Conservation (phyloP, 2,329 filamentous ascomycete genomes). For the Cercospora beticola region DNA sequence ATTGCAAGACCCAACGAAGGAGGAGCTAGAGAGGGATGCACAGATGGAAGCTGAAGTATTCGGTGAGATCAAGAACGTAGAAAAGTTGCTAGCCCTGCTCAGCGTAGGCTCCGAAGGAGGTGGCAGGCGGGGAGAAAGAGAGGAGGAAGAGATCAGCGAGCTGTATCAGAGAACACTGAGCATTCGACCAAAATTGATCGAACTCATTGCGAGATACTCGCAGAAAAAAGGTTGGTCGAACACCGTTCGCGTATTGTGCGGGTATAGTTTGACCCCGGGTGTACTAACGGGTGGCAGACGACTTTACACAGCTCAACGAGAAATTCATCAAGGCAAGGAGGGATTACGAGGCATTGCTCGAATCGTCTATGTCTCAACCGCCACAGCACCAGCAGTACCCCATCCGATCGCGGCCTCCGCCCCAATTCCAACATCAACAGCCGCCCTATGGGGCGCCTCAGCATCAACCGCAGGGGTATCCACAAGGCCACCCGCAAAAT, state of each 20-base stretch:
- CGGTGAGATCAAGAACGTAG: conserved; percentile 73
- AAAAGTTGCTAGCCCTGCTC: conserved; percentile 80
- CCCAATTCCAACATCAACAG: conserved; percentile 31
- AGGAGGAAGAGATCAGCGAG: conserved; percentile 89
- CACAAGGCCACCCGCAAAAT: background rate
- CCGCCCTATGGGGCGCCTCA: conserved; percentile 30
- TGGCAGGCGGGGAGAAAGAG: conserved; percentile 65
- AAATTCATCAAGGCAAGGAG: conserved; percentile 98
- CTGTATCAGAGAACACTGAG: conserved; percentile 89
- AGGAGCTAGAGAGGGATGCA: conserved; percentile 91
- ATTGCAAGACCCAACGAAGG: conserved; percentile 86
- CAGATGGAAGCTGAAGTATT: conserved; percentile 88
- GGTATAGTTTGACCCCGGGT: background rate
- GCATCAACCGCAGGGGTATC: conserved; percentile 40
- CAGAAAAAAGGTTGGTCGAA: conserved; percentile 84
- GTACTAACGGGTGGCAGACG: conserved; percentile 59
- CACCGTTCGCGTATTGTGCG: background rate
- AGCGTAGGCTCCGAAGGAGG: conserved; percentile 66
- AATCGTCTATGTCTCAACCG: conserved; percentile 95
- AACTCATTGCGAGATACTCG: conserved; percentile 97
- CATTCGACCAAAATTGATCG: conserved; percentile 94
- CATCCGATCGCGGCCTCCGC: conserved; percentile 28
- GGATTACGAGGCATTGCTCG: conserved; percentile 93
- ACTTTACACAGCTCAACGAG: conserved; percentile 97
- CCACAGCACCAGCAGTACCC: conserved; percentile 46